Conservation (phyloP, 2,329 filamentous ascomycete genomes). For the Neonectria faginata region DNA sequence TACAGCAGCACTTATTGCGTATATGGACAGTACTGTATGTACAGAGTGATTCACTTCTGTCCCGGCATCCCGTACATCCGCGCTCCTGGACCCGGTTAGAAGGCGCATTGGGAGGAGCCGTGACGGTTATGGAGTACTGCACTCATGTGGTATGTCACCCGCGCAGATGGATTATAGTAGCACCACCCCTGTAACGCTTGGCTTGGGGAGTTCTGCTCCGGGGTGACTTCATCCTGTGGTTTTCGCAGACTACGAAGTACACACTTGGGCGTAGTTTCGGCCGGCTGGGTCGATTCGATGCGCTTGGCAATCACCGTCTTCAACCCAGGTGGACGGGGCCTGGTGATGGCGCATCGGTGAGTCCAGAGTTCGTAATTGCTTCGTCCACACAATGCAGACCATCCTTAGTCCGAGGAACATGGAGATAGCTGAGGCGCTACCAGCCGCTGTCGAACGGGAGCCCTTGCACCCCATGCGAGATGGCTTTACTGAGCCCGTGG, state of each 20-base stretch:
- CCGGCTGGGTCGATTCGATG: background rate
- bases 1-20: background rate
- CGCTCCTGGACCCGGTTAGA: background rate
- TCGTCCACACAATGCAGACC: slow-evolving; percentile 10
- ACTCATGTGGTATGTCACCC: background rate
- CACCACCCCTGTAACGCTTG: background rate
- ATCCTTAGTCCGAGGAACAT: slow-evolving; percentile 13
- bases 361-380: background rate
- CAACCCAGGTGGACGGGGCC: background rate
- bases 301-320: slow-evolving; percentile 14
- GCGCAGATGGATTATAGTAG: background rate
- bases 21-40: background rate
- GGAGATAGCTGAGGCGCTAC: slow-evolving; percentile 6
- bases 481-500: background rate
- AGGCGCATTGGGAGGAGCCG: background rate
- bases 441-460: slow-evolving; percentile 19
- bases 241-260: too few species aligned
- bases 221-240: background rate
- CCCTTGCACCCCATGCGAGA: slow-evolving; percentile 5
- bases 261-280: background rate
- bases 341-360: background rate
- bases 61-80: background rate
- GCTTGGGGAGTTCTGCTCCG: background rate
- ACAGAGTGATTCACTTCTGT: background rate
- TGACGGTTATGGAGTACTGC: background rate